Evolutionary conservation across 2,329 filamentous ascomycete species (phyloP), one percentile per base, ranked within the genome.

Genomic region (Sporothrix pallida): DNA sequence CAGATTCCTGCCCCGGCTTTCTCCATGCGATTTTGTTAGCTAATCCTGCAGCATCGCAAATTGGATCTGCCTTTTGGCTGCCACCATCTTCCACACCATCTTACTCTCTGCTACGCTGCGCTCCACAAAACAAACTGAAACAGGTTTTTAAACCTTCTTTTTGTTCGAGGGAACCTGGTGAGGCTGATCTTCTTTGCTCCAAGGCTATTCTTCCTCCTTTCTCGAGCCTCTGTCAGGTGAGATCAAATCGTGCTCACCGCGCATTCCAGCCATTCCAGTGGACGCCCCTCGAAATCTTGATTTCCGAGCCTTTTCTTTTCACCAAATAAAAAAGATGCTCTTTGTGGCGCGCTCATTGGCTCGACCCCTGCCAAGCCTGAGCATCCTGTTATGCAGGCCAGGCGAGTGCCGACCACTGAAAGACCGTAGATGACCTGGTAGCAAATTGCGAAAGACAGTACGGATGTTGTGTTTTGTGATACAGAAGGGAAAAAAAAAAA

Each of bases 111-210:
- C 31, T 26, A n/a, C 42, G 20, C 37, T 17, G 44, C 20, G 52
- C 44, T 37, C 68, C 68, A 70, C 52, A 70, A 70, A 70, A 52
- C 42, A 62, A 42, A 20, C 56, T 71, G 70, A 71, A 63, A 71
- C 70, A 63, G 56, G 42, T 20, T 71, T 67, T 68, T 67, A 37
- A 26, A 65, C 17, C 46, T 26, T 70, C 4, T 44, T 70, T 58
- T 44, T 20, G 23, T 9, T 12, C 23, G 6, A 12, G 20, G 4
- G 52, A 20, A 8, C 15, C 23, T 26, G 20, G 3, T 52, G 48
- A 17, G 4, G 20, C 31, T 37, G 31, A 37, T 37, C 31, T 37
- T 37, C 3, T 37, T 37, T 7, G 31, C 31, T 37, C 31, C 4
- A 37, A 7, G 31, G 31, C 31, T 37, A 37, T 37, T 37, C 31